Conservation (phyloP, 2,329 filamentous ascomycete species). For the Cordyceps militaris region DNA sequence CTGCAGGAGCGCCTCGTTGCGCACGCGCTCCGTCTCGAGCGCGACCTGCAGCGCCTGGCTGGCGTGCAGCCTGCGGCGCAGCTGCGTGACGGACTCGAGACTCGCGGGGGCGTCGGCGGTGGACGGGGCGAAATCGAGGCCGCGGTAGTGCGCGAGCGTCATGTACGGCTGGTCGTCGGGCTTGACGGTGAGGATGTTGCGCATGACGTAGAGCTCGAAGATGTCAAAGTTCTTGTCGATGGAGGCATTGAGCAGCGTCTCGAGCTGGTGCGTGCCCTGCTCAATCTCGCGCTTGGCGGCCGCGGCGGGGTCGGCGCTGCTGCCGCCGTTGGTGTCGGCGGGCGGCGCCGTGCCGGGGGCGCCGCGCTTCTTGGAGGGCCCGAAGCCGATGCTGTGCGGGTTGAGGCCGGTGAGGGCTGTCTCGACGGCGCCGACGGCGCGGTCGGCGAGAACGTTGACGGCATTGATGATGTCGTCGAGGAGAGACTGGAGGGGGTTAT, state of each 20-base stretch:
- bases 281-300: constrained; percentile 64
- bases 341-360: constrained; percentile 19
- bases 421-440: constrained; percentile 82
- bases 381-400: constrained; percentile 74
- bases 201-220: constrained; percentile 82
- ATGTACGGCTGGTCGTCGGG: constrained; percentile 72
- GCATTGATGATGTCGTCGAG: constrained; percentile 98
- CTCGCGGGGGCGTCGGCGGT: constrained; percentile 29
- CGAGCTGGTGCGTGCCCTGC: constrained; percentile 76
- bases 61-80: constrained; percentile 68
- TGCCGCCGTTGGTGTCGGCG: constrained; percentile 22
- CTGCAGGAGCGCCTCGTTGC: constrained; percentile 64
- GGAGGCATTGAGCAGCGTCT: constrained; percentile 72
- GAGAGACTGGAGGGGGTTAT: constrained; percentile 54
- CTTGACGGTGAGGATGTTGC: constrained; percentile 69
- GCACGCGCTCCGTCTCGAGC: constrained; percentile 60
- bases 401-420: constrained; percentile 68
- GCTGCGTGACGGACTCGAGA: constrained; percentile 60
- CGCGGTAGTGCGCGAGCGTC: constrained; percentile 77
- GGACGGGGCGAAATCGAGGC: constrained; percentile 37
- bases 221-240: constrained; percentile 83
- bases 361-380: constrained; percentile 36
- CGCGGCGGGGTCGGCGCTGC: constrained; percentile 33
- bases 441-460: constrained; percentile 87
- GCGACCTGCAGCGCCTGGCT: constrained; percentile 67